Conservation (phyloP, 2,329 filamentous ascomycete genomes). For the Fusarium foetens region DNA sequence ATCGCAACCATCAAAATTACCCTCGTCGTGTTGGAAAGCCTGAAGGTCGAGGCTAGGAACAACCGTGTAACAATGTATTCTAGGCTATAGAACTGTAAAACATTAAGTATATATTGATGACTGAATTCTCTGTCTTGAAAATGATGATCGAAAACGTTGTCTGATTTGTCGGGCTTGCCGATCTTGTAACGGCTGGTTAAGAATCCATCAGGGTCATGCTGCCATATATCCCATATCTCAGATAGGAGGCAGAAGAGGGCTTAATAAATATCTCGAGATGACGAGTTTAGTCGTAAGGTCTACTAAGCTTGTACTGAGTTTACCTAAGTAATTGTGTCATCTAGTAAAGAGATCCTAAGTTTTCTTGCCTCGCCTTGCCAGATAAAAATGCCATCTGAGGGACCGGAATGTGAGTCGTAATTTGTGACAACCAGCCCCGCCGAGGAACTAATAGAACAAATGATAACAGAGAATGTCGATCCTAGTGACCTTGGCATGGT, state of each 20-base stretch:
- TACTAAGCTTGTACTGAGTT: too few relatives aligned
- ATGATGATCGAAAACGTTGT: not conserved
- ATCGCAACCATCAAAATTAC: slow-evolving; percentile 6
- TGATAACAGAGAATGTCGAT: slow-evolving; percentile 1
- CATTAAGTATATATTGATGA: slow-evolving; percentile 6
- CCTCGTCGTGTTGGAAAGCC: slow-evolving; percentile 33
- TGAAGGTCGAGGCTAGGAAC: slow-evolving; percentile 14
- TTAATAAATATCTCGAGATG: not conserved
- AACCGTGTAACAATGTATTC: slow-evolving; percentile 44
- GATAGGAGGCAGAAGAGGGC: not conserved
- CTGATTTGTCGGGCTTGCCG: not conserved
- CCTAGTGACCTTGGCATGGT: not conserved
- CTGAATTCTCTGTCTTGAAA: not conserved
- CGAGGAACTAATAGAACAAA: slow-evolving; percentile 20
- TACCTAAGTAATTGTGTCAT: not conserved
- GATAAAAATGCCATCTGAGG: not conserved
- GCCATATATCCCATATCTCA: not conserved
- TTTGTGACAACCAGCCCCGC: not conserved
- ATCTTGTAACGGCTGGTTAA: not conserved
- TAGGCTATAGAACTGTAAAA: slow-evolving; percentile 45
- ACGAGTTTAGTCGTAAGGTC: too few relatives aligned
- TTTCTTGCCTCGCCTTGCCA: not conserved
- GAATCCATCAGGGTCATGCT: not conserved
- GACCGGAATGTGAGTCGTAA: not conserved
- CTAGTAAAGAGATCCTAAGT: not conserved